Evolutionary conservation across 805 yeast species (phyloP), one percentile per base, ranked within the genome.

Genomic region (Metschnikowia cubensis): DNA sequence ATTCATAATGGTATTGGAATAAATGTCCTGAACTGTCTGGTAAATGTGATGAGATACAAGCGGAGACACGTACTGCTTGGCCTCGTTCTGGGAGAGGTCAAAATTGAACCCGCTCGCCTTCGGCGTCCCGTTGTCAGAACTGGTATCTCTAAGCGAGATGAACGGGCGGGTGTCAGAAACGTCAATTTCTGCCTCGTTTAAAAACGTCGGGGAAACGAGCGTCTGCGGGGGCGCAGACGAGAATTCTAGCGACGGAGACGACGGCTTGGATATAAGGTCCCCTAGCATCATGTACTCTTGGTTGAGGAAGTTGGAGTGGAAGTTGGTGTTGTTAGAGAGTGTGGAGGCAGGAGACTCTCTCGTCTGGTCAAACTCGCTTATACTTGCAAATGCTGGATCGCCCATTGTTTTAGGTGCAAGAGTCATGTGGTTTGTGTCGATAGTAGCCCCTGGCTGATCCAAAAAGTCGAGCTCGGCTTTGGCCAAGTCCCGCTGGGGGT

Each of bases 11-110:
- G 58, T 76, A 66, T 63, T 77, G 48, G 68, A 46, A 68, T 66
- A 81, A 63, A 71, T 79, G 71, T 71, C 83, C 67, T 51, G 82
- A 59, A 63, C 76, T 41, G 78, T 65, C 71, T 79, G 65, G 52
- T 81, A 80, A 14, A 81, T 67, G 60, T 82, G 83, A 52, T 84
- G 75, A 50, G 82, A 70, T 11, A 78, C 71, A 50, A 82, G 61
- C 6, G 87, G 87, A 3, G 84, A 75, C 3, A 82, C 76, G 60
- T 81, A 83, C 44, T 74, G 79, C 10, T 67, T 55, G 33, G 54
- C 52, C 42, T 51, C 57, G 25, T 35, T 15, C 21, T 44, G 47
- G 29, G 39, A 37, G 32, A 51, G 48, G 38, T 56, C 60, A 35
- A 49, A 47, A 35, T 47, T 40, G 35, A 50, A 44, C 25, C 55